Percentiles rank a stretch among this genome's conserved stretches.
These are phyloP conservation scores for Daucus carota DNA, from an alignment of 129 eudicot genomes.

Conservation along the genomic window DNA sequence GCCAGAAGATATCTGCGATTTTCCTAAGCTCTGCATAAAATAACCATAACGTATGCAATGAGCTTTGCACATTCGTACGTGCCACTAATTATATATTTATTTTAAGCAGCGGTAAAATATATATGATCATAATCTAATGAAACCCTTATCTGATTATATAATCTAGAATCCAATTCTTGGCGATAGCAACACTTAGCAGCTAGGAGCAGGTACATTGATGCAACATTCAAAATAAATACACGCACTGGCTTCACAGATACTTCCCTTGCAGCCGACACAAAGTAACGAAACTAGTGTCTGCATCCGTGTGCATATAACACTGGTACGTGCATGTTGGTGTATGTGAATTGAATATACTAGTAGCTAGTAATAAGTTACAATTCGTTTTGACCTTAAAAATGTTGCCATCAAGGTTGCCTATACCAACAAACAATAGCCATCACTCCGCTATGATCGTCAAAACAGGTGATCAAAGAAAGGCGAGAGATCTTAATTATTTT, in stretches of 20 bases:
- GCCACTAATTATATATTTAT: no score
- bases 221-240: not conserved
- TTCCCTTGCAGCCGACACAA: conserved; percentile 6
- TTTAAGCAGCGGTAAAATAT: no score
- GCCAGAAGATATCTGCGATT: no score
- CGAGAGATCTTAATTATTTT: no score
- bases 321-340: not conserved
- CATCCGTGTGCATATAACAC: no score
- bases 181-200: not conserved
- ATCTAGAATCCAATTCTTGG: not conserved
- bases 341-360: not conserved
- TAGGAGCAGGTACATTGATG: conserved; percentile 1
- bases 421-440: not conserved
- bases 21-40: not conserved
- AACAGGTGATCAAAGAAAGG: conserved; percentile 12
- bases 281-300: not conserved
- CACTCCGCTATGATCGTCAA: conserved; percentile 11
- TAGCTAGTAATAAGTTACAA: not conserved
- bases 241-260: not conserved
- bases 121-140: not conserved
- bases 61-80: not conserved
- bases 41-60: not conserved
- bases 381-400: not conserved
- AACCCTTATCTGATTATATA: not conserved
- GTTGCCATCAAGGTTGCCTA: conserved; percentile 5